Evolutionary conservation across 768 basidiomycete genomes (phyloP).

Genomic region (Symmetrospora coprosmae): DNA sequence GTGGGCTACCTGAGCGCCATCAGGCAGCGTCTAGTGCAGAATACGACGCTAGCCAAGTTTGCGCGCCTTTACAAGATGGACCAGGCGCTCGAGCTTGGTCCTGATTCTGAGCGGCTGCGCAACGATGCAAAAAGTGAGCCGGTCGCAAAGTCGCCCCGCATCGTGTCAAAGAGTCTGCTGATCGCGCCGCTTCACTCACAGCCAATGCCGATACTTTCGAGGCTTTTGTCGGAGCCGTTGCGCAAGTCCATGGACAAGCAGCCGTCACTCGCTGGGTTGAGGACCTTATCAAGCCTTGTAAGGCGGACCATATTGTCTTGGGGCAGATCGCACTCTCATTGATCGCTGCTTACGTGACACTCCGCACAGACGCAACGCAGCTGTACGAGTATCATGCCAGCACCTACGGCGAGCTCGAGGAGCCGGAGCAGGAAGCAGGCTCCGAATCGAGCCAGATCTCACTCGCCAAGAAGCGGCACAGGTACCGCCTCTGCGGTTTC

Average conservation of each 20-base stretch:
- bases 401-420: background rate
- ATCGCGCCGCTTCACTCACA: no score
- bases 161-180: background rate
- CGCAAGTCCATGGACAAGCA: slow-evolving; percentile 4
- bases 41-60: slow-evolving; percentile 14
- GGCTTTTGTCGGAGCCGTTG: slow-evolving; percentile 17
- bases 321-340: background rate
- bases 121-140: slow-evolving; percentile 12
- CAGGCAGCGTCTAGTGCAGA: slow-evolving; percentile 7
- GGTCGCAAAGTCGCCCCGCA: background rate
- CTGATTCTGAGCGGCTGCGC: background rate
- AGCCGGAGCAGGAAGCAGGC: background rate
- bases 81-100: slow-evolving; percentile 8
- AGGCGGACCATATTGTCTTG: background rate
- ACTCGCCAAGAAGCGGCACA: background rate
- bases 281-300: slow-evolving; percentile 16
- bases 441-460: background rate
- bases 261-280: slow-evolving; percentile 5
- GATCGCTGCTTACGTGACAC: background rate
- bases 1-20: slow-evolving; percentile 20
- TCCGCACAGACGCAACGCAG: background rate
- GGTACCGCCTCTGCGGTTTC: slow-evolving; percentile 9
- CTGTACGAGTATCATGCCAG: slow-evolving; percentile 14
- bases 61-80: slow-evolving; percentile 19
- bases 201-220: slow-evolving; percentile 14